Percentiles rank a stretch among this genome's conserved stretches.
These are phyloP conservation scores for Mycena rebaudengoi DNA, from an alignment of 768 basidiomycete species.

Conservation along the genomic window DNA sequence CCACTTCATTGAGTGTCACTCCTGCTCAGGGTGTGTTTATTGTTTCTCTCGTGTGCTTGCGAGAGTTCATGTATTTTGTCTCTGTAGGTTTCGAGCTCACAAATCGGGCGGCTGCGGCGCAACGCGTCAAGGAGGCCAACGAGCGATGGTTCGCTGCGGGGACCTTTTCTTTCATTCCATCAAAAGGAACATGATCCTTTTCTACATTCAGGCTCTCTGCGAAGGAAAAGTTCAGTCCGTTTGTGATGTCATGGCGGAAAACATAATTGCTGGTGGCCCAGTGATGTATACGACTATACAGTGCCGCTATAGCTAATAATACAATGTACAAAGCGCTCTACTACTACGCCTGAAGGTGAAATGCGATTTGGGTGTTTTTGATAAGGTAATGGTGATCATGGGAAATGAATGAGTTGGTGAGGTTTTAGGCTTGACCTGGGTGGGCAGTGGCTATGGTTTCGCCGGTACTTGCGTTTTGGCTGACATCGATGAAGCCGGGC, in stretches of 20 bases:
- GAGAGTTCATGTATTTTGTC: slow-evolving; percentile 29
- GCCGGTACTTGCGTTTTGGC: slow-evolving; percentile 49
- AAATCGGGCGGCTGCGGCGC: slow-evolving; percentile 87
- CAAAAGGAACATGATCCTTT: slow-evolving; percentile 52
- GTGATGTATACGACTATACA: slow-evolving; percentile 22
- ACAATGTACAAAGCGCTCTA: slow-evolving; percentile 31
- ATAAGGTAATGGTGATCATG: slow-evolving; percentile 18
- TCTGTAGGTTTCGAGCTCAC: slow-evolving; percentile 90
- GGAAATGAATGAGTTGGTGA: background rate
- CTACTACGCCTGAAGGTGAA: slow-evolving; percentile 14
- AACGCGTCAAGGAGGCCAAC: slow-evolving; percentile 93
- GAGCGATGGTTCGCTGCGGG: slow-evolving; percentile 95
- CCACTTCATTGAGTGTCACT: slow-evolving; percentile 92
- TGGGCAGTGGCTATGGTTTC: slow-evolving; percentile 63
- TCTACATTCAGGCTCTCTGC: no score
- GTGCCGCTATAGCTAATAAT: slow-evolving; percentile 34
- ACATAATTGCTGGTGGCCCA: background rate
- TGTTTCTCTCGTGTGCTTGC: background rate
- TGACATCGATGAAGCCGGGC: slow-evolving; percentile 74
- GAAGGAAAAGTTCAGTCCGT: no score
- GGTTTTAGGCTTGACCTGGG: slow-evolving; percentile 49
- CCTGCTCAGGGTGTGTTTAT: slow-evolving; percentile 84
- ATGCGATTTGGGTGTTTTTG: slow-evolving; percentile 18
- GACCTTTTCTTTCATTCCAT: slow-evolving; percentile 80
- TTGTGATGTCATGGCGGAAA: slow-evolving; percentile 8